These are phyloP conservation scores for Raphanus raphanistrum DNA, from an alignment of 345 rosid genomes.

Conservation along the genomic window DNA sequence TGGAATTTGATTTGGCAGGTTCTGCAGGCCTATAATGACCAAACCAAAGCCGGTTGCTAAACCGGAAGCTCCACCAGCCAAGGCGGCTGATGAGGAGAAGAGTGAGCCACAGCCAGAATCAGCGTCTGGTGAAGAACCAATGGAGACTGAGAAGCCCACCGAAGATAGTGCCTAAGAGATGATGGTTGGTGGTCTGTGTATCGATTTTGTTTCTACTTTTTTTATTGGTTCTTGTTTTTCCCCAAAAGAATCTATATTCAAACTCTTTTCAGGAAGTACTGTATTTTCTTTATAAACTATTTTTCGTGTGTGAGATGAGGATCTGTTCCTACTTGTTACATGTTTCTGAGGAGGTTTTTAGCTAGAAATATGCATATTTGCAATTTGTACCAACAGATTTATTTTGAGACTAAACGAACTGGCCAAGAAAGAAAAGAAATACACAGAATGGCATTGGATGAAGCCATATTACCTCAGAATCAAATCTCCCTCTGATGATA, in stretches of 20 bases:
- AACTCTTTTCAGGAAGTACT: conserved; percentile 3
- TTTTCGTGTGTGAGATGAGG: background rate
- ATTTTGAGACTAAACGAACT: too few species aligned
- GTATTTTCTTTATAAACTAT: background rate
- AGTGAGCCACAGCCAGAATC: conserved; percentile 50
- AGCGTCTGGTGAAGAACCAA: conserved; percentile 53
- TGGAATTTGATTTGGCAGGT: conserved; percentile 45
- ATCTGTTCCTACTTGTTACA: background rate
- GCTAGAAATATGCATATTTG: too few species aligned
- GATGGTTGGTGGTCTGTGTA: conserved; percentile 16
- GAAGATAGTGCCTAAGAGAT: conserved; percentile 24
- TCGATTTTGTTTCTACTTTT: conserved; percentile 22
- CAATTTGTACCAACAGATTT: too few species aligned
- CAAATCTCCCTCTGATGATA: conserved; percentile 49
- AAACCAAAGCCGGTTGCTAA: conserved; percentile 83
- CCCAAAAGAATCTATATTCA: background rate
- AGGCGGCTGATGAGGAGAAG: conserved; percentile 39
- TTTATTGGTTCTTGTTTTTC: background rate
- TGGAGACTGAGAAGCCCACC: conserved; percentile 68
- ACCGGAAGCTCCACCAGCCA: conserved; percentile 62
- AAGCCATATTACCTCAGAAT: conserved; percentile 71
- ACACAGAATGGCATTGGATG: conserved; percentile 67
- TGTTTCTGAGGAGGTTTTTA: background rate
- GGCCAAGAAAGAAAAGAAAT: too few species aligned
- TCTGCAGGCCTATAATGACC: conserved; percentile 90